Percentiles rank a stretch among this genome's conserved stretches.
Evolutionary conservation across 2,329 filamentous ascomycete species (phyloP).

Genomic region (Cladosporium velox): DNA sequence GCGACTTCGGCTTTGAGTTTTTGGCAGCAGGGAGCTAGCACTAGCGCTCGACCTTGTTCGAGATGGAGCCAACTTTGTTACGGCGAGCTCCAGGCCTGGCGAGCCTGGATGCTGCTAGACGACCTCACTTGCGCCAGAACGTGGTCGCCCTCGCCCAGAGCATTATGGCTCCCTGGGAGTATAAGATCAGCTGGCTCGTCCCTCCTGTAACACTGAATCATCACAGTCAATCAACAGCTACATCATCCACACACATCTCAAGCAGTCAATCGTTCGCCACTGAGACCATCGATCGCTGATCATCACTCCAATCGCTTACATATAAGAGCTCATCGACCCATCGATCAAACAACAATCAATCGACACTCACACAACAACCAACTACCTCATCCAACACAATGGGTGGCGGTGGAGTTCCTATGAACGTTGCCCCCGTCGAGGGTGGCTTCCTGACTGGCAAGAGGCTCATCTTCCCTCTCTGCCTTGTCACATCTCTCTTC

Average conservation of each 20-base stretch:
- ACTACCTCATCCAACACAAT: conserved; percentile 32
- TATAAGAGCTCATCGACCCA: background rate
- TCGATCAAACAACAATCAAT: background rate
- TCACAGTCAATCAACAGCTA: conserved; percentile 12
- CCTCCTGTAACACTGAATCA: conserved; percentile 12
- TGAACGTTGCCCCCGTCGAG: conserved; percentile 40
- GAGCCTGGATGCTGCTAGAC: conserved; percentile 19
- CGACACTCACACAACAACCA: conserved; percentile 6
- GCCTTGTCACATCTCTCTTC: conserved; percentile 51
- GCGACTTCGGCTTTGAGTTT: conserved; percentile 8
- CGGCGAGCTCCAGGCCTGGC: background rate
- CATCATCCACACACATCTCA: background rate
- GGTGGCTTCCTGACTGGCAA: conserved; percentile 48
- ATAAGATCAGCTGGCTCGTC: conserved; percentile 21
- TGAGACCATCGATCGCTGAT: conserved; percentile 12
- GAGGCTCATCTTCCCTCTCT: conserved; percentile 52
- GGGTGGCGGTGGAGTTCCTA: conserved; percentile 45
- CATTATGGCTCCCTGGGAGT: conserved; percentile 4
- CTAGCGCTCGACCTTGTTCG: conserved; percentile 14
- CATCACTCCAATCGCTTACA: background rate
- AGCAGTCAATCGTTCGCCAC: conserved; percentile 13
- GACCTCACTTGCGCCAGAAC: conserved; percentile 13
- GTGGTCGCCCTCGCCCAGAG: conserved; percentile 3
- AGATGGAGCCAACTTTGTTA: conserved; percentile 3
- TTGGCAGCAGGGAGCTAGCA: background rate